These are phyloP conservation scores for Xylaria nigripes DNA, from an alignment of 495 filamentous ascomycete species.

Conservation along the genomic window DNA sequence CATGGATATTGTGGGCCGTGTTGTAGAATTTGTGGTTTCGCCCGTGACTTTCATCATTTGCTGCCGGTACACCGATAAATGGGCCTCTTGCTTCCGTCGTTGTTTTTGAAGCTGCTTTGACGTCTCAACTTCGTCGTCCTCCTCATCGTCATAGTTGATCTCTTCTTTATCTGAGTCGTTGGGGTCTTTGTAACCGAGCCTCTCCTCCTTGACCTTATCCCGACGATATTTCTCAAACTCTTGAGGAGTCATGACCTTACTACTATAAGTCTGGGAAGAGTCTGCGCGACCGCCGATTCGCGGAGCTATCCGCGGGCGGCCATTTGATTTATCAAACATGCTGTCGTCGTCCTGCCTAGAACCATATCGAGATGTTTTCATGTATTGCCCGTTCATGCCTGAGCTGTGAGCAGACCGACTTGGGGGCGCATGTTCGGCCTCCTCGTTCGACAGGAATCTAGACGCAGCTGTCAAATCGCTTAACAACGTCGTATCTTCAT, in stretches of 20 bases:
- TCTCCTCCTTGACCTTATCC: slow-evolving; percentile 58
- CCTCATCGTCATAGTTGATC: slow-evolving; percentile 55
- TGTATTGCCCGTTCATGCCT: slow-evolving; percentile 23
- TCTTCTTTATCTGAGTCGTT: slow-evolving; percentile 48
- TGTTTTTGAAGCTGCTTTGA: slow-evolving; percentile 64
- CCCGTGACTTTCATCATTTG: slow-evolving; percentile 97
- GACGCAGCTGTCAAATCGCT: slow-evolving; percentile 52
- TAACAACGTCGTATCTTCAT: slow-evolving; percentile 63
- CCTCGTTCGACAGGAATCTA: slow-evolving; percentile 29
- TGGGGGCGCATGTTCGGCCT: slow-evolving; percentile 2
- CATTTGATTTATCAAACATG: slow-evolving; percentile 45
- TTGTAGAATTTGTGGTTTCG: slow-evolving; percentile 41
- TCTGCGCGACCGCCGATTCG: slow-evolving; percentile 32
- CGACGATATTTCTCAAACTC: slow-evolving; percentile 79
- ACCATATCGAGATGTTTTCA: slow-evolving; percentile 25
- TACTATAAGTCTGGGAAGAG: slow-evolving; percentile 29
- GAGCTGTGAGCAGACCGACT: background rate
- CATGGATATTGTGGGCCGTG: slow-evolving; percentile 36
- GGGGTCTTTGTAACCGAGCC: slow-evolving; percentile 25
- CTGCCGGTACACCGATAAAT: slow-evolving; percentile 83
- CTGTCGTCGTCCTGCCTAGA: slow-evolving; percentile 37
- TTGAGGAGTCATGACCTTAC: slow-evolving; percentile 82
- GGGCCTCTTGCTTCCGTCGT: slow-evolving; percentile 82
- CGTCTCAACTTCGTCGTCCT: slow-evolving; percentile 77
- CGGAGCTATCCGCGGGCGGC: slow-evolving; percentile 47